Evolutionary conservation across 2,329 filamentous ascomycete genomes (phyloP).

Genomic region (Madurella fahalii): DNA sequence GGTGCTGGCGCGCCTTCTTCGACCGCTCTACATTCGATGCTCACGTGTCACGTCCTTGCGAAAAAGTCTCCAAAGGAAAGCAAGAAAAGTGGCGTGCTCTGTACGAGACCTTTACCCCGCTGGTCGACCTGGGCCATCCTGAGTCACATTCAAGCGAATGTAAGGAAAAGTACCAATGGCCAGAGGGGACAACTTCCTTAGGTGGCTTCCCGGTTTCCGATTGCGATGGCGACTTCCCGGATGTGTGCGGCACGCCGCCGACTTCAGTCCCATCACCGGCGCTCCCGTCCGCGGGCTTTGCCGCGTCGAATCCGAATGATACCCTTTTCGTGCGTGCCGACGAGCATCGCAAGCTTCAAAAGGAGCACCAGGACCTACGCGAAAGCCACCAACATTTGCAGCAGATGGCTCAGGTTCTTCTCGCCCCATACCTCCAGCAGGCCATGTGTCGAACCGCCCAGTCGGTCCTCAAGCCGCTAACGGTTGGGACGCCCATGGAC

Average conservation of each 20-base stretch:
- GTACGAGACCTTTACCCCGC: constrained; percentile 26
- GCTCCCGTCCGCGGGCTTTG: background rate
- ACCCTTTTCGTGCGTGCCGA: constrained; percentile 13
- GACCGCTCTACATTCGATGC: constrained; percentile 25
- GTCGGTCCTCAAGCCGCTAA: background rate
- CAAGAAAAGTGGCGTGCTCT: constrained; percentile 30
- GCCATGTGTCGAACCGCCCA: background rate
- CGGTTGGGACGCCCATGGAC: background rate
- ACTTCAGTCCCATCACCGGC: constrained; percentile 17
- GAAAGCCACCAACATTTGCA: constrained; percentile 20
- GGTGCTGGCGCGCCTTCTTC: constrained; percentile 31
- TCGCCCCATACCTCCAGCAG: constrained; percentile 11
- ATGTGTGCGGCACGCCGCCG: constrained; percentile 11
- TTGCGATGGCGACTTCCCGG: background rate
- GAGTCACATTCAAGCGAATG: background rate
- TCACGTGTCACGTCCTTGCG: constrained; percentile 25
- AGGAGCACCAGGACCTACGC: constrained; percentile 17
- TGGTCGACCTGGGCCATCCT: constrained; percentile 2
- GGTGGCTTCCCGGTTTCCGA: background rate
- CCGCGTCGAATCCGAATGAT: background rate
- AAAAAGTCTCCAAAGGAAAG: constrained; percentile 29
- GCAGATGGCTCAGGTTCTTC: constrained; percentile 13
- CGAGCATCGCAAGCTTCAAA: constrained; percentile 19
- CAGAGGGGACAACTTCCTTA: background rate
- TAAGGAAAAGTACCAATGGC: constrained; percentile 3